Evolutionary conservation across 208 protist genomes (phyloP).

Genomic region (Wallacemonas sp.): DNA sequence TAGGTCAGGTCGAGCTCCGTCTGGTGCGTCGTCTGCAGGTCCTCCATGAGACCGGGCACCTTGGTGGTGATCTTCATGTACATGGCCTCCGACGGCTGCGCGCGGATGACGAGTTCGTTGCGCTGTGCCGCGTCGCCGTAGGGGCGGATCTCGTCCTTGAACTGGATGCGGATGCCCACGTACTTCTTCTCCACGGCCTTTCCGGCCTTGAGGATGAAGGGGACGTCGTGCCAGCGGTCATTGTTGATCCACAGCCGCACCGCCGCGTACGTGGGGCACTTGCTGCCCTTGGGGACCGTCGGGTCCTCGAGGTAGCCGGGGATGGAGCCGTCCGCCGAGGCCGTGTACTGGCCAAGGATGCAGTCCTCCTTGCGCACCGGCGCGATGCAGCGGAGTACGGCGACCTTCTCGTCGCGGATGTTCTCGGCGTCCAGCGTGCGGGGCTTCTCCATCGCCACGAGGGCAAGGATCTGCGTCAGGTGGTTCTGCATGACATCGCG

Average conservation of each 20-base stretch:
- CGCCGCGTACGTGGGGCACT: conserved; percentile 89
- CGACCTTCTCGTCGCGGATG: conserved; percentile 93
- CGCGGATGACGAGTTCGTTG: conserved; percentile 93
- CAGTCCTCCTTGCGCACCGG: conserved; percentile 72
- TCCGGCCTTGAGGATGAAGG: conserved; percentile 92
- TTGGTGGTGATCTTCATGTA: conserved; percentile 93
- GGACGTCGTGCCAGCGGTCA: conserved; percentile 93
- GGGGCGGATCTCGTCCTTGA: conserved; percentile 86
- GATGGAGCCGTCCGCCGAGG: conserved; percentile 69
- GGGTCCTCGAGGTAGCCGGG: conserved; percentile 89
- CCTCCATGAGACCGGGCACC: conserved; percentile 72
- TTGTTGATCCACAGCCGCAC: conserved; percentile 90
- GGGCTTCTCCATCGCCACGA: conserved; percentile 94
- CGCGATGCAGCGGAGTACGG: conserved; percentile 71
- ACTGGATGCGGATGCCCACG: conserved; percentile 86
- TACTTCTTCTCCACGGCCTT: conserved; percentile 90
- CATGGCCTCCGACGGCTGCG: conserved; percentile 93
- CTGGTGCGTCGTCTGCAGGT: conserved; percentile 77
- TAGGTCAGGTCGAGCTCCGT: conserved; percentile 92
- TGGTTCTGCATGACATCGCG: conserved; percentile 96
- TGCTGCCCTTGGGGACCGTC: conserved; percentile 76
- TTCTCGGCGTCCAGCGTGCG: conserved; percentile 69
- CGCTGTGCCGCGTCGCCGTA: conserved; percentile 74
- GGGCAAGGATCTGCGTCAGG: conserved; percentile 92
- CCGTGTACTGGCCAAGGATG: conserved; percentile 94